Evolutionary conservation across 2,329 filamentous ascomycete genomes (phyloP), one percentile per base, ranked within the genome.

Genomic region (Rhinocladiella similis): DNA sequence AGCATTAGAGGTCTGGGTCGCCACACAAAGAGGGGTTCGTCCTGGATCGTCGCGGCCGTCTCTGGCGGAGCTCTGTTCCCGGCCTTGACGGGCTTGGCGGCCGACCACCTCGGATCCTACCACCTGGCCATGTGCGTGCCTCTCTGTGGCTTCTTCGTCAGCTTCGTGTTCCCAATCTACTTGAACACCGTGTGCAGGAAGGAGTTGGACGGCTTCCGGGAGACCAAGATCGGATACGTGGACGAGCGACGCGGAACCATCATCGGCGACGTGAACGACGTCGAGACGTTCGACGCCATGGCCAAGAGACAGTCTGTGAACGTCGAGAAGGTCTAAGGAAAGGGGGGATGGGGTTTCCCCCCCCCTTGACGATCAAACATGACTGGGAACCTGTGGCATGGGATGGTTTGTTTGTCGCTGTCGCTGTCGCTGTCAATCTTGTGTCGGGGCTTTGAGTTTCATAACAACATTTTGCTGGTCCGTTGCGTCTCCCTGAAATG

Each of bases 11-110:
- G 88, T 1, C 78, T 91, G 1, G 89, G 90, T 5, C 82, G 85
- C 16, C 86, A 93, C 73, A 89, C 86, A 35, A 91, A 92, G 77
- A 82, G 88, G 58, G 89, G 89, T 1, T 86, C 84, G 2, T 88
- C 88, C 1, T 88, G 83, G 69, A 85, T 95, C 62, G 81, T 91
- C 1, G 86, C 78, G 3, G 88, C 86, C 62, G 87, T 92, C 0
- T 78, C 82, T 14, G 65, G 65, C 38, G 89, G 89, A 55, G 89
- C 89, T 2, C 80, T 83, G 29, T 87, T 92, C 6, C 89, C 89
- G 1, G 86, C 89, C 0, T 76, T 92, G 9, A 66, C 64, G 3
- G 64, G 64, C 38, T 57, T 66, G 16, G 60, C 60, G 3, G 64
- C 64, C 39, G 64, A 67, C 58, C 41, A 62, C 20, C 52, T 61